phyloP scores from a whole-genome alignment of 169 alveolate genomes.

The Besnoitia besnoiti region DNA sequence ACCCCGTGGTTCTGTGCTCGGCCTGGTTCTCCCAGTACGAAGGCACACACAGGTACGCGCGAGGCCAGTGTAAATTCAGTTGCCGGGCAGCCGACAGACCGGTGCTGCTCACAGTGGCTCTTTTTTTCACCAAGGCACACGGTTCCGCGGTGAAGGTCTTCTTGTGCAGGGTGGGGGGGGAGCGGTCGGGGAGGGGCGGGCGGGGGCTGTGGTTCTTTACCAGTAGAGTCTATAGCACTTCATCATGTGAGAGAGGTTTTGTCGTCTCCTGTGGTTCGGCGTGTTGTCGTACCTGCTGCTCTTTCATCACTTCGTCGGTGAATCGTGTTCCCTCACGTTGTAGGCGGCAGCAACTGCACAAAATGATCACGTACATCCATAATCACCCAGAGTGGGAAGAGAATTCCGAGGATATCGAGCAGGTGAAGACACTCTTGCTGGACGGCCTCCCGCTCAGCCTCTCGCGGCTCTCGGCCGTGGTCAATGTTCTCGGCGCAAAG shows the following conservation, averaged over 20 bases:
- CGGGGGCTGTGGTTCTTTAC: too few species aligned
- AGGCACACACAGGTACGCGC: conserved; percentile 49
- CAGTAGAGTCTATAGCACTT: too few species aligned
- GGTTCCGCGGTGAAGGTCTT: too few species aligned
- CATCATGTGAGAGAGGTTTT: too few species aligned
- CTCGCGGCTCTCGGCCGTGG: not conserved
- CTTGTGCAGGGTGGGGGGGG: too few species aligned
- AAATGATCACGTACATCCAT: conserved; percentile 56
- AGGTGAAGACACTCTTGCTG: conserved; percentile 20
- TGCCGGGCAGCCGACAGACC: not conserved
- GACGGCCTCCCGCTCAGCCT: not conserved
- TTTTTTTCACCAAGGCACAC: too few species aligned
- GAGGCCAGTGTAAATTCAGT: not conserved
- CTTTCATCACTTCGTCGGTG: too few species aligned
- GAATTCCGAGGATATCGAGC: conserved; percentile 43
- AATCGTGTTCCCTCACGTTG: not conserved
- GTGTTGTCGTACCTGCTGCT: too few species aligned
- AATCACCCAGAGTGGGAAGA: conserved; percentile 56
- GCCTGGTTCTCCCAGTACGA: conserved; percentile 52
- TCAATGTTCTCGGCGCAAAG: not conserved
- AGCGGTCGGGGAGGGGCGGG: too few species aligned
- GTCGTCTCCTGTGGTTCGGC: too few species aligned
- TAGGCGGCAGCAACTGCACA: conserved; percentile 61
- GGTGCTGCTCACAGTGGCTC: too few species aligned
- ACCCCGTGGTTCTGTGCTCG: not conserved